A percentile compares a stretch with the other conserved stretches of the same genome.
Evolutionary conservation across 1,139 yeast species (phyloP).

Genomic region (Lizanozyma gosingica): DNA sequence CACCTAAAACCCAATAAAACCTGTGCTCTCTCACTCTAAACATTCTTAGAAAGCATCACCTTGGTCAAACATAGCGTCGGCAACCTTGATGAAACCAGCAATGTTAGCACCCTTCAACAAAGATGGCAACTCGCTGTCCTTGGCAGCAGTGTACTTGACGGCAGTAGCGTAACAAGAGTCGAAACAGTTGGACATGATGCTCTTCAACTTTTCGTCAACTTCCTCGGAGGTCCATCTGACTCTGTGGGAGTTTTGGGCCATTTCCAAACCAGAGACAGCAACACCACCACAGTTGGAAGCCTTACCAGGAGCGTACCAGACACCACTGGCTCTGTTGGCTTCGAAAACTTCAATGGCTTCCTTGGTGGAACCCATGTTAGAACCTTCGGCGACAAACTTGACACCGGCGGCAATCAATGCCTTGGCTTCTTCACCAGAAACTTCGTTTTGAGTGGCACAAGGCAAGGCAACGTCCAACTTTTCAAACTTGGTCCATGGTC

Average conservation of each 20-base stretch:
- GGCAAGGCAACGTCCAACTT: constrained; percentile 94
- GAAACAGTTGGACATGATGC: constrained; percentile 90
- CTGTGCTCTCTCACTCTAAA: no score
- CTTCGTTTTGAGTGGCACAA: constrained; percentile 97
- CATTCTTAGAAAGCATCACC: constrained; percentile 65
- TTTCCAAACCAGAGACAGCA: constrained; percentile 95
- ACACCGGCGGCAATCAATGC: constrained; percentile 88
- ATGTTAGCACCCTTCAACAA: constrained; percentile 98
- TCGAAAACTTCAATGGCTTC: constrained; percentile 95
- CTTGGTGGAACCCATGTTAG: constrained; percentile 98
- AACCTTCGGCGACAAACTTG: constrained; percentile 95
- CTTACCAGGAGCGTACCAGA: constrained; percentile 99
- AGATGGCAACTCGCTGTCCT: constrained; percentile 65
- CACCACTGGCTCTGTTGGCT: constrained; percentile 59
- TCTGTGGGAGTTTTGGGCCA: constrained; percentile 99
- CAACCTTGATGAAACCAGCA: constrained; percentile 98
- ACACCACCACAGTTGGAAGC: constrained; percentile 99
- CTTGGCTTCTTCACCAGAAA: constrained; percentile 93
- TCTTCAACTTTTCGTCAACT: constrained; percentile 81
- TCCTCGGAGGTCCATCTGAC: constrained; percentile 80
- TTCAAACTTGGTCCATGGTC: constrained; percentile 94
- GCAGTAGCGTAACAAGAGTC: constrained; percentile 89
- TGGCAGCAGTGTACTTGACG: constrained; percentile 65
- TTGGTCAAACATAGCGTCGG: constrained; percentile 95
- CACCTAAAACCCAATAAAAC: no score